A percentile compares a stretch with the other conserved stretches of the same genome.
Evolutionary conservation across 495 filamentous ascomycete genomes (phyloP).

Genomic region (Chaetomidium leptoderma): DNA sequence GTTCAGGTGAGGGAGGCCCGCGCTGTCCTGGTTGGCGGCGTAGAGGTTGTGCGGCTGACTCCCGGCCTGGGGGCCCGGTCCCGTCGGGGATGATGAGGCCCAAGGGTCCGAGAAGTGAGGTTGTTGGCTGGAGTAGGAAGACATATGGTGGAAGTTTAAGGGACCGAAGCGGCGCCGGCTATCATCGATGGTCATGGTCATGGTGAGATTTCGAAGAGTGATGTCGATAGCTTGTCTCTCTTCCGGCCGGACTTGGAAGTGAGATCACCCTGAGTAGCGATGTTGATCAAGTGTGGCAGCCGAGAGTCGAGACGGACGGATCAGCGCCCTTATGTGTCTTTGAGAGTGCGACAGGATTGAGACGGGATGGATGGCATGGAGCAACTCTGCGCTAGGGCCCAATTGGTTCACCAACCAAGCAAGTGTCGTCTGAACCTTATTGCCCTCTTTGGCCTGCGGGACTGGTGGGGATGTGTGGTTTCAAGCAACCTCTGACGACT

Average conservation of each 20-base stretch:
- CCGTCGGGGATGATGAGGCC: constrained; percentile 48
- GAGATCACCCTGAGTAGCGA: constrained; percentile 11
- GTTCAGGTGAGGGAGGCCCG: constrained; percentile 40
- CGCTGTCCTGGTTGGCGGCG: constrained; percentile 35
- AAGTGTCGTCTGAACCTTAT: constrained; percentile 43
- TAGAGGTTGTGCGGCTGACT: constrained; percentile 52
- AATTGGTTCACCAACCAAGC: constrained; percentile 37
- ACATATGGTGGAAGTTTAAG: constrained; percentile 72
- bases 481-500: constrained; percentile 43
- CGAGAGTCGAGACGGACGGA: constrained; percentile 53
- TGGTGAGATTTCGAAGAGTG: constrained; percentile 37
- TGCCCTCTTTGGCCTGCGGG: constrained; percentile 41
- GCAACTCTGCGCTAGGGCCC: constrained; percentile 31
- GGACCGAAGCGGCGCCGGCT: constrained; percentile 78
- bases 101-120: constrained; percentile 95
- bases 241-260: constrained; percentile 16
- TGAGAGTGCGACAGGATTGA: constrained; percentile 36
- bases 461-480: constrained; percentile 37
- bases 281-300: constrained; percentile 26
- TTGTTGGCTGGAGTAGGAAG: constrained; percentile 56
- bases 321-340: constrained; percentile 74
- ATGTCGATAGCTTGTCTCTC: constrained; percentile 18
- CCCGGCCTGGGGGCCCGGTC: constrained; percentile 29
- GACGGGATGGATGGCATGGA: constrained; percentile 35
- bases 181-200: constrained; percentile 78